Conservation (phyloP, 2,329 filamentous ascomycete genomes). For the Fusarium napiforme region DNA sequence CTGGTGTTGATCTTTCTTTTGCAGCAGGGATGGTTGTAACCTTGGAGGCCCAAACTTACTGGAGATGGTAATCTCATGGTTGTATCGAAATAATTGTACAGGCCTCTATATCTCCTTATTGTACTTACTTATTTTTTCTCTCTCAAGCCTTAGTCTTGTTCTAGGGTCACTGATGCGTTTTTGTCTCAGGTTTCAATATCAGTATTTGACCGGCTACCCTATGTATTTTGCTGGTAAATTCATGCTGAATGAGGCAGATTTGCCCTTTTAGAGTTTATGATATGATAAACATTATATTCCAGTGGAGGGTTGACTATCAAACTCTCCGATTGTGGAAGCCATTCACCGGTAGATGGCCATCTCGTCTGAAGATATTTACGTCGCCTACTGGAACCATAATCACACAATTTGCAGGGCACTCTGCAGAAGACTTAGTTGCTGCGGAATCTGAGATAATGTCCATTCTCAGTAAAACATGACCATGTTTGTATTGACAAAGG, state of each 20-base stretch:
- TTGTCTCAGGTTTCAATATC: not conserved
- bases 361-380: too few relatives aligned
- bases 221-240: rapidly evolving
- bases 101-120: not conserved
- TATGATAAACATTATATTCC: rapidly evolving
- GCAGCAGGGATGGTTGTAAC: rapidly evolving
- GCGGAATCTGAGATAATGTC: rapidly evolving
- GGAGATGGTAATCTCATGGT: too few relatives aligned
- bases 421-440: not conserved
- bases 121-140: too few relatives aligned
- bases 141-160: not conserved
- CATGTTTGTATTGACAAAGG: rapidly evolving
- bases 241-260: rapidly evolving
- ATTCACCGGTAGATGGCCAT: too few relatives aligned
- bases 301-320: rapidly evolving
- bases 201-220: not conserved
- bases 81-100: not conserved
- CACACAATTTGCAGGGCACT: too few relatives aligned
- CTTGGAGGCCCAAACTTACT: too few relatives aligned
- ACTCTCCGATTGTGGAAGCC: too few relatives aligned
- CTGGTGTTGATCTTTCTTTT: not conserved
- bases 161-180: not conserved
- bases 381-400: too few relatives aligned
- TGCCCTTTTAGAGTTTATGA: rapidly evolving
- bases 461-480: rapidly evolving